Evolutionary conservation across 352 stramenopile species (phyloP).

Genomic region (Pythium sukuiense): DNA sequence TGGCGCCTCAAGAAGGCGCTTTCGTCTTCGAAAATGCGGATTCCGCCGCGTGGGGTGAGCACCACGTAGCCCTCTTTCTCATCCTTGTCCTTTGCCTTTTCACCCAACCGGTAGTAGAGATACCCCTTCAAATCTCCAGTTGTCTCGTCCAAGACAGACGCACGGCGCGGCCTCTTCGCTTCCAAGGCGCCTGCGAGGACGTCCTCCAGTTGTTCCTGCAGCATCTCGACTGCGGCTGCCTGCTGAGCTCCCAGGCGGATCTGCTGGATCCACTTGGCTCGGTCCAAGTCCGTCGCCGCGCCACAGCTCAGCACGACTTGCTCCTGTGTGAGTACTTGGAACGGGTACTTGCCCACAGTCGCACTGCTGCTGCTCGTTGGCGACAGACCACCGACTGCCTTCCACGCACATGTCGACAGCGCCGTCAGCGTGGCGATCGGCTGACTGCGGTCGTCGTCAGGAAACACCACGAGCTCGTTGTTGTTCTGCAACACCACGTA

Average conservation of each 20-base stretch:
- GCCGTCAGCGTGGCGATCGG: constrained; percentile 38
- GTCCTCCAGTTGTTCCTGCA: constrained; percentile 51
- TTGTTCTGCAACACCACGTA: constrained; percentile 45
- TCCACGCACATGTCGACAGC: constrained; percentile 49
- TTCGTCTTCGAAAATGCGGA: constrained; percentile 51
- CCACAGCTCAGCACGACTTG: constrained; percentile 66
- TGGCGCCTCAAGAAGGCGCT: constrained; percentile 37
- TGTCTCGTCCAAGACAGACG: constrained; percentile 19
- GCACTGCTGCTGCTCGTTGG: constrained; percentile 16
- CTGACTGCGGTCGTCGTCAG: constrained; percentile 29
- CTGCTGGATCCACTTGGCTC: constrained; percentile 69
- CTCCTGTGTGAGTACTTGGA: constrained; percentile 68
- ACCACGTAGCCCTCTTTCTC: constrained; percentile 37
- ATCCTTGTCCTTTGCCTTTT: background rate
- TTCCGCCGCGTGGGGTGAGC: constrained; percentile 29
- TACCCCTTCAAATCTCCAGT: constrained; percentile 24
- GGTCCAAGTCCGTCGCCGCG: constrained; percentile 52
- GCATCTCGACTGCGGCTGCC: constrained; percentile 48
- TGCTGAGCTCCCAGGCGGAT: constrained; percentile 55
- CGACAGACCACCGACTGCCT: constrained; percentile 14
- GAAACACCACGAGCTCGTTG: constrained; percentile 50
- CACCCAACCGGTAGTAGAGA: constrained; percentile 16
- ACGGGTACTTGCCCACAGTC: constrained; percentile 40
- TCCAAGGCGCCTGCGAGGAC: constrained; percentile 9
- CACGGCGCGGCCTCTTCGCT: background rate